Percentiles rank a stretch among this genome's conserved stretches.
Conservation (phyloP, 2,329 filamentous ascomycete genomes). For the Chaetomium strumarium region DNA sequence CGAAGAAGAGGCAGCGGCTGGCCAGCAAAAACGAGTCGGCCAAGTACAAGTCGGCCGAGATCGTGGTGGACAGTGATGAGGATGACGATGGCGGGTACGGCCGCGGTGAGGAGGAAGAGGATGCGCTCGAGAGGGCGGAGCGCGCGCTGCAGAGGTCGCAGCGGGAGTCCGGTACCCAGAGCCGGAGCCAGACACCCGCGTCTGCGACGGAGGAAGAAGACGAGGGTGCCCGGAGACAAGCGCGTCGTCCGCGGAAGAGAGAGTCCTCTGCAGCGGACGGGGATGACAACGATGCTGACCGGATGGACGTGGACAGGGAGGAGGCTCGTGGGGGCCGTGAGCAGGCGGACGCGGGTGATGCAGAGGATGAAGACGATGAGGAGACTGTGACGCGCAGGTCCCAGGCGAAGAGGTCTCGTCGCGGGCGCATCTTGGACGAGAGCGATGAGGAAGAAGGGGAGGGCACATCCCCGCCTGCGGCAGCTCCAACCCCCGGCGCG, state of each 20-base stretch:
- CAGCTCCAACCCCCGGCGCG: slow-evolving; percentile 7
- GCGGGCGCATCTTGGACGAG: slow-evolving; percentile 47
- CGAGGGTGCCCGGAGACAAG: slow-evolving; percentile 17
- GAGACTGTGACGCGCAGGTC: slow-evolving; percentile 37
- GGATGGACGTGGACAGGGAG: slow-evolving; percentile 48
- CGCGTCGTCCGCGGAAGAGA: slow-evolving; percentile 19
- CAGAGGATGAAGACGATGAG: slow-evolving; percentile 42
- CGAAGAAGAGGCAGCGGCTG: slow-evolving; percentile 58
- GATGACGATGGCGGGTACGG: slow-evolving; percentile 28
- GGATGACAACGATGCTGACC: slow-evolving; percentile 32
- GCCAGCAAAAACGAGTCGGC: slow-evolving; percentile 43
- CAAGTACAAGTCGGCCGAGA: slow-evolving; percentile 84
- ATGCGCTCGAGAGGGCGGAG: slow-evolving; percentile 29
- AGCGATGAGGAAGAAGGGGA: slow-evolving; percentile 46
- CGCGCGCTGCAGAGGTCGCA: slow-evolving; percentile 25
- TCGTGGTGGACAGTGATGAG: slow-evolving; percentile 70
- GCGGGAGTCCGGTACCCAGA: slow-evolving; percentile 24
- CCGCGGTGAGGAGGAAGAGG: slow-evolving; percentile 32
- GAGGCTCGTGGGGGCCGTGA: slow-evolving; percentile 32
- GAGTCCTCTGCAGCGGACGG: slow-evolving; percentile 22
- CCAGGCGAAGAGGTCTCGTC: slow-evolving; percentile 41
- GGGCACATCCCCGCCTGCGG: slow-evolving; percentile 1
- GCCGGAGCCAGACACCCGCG: slow-evolving; percentile 22
- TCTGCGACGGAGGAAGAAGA: slow-evolving; percentile 16
- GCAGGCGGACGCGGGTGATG: slow-evolving; percentile 29